A percentile compares a stretch with the other conserved stretches of the same genome.
Evolutionary conservation across 2,329 filamentous ascomycete species (phyloP).

Genomic region (Aspergillus latus): DNA sequence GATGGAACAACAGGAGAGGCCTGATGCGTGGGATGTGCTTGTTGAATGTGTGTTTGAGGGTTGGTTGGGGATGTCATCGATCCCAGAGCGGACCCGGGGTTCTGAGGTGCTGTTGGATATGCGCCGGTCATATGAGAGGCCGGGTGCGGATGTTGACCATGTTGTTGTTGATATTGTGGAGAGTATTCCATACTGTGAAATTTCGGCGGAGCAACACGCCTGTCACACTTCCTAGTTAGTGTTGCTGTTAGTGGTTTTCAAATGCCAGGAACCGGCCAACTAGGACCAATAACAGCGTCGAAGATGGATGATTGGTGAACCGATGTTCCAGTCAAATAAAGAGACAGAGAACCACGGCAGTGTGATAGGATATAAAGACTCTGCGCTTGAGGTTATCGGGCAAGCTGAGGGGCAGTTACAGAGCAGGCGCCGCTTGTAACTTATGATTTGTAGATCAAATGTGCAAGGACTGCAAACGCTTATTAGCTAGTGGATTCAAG

Average conservation of each 20-base stretch:
- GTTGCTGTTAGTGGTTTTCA: constrained; percentile 21
- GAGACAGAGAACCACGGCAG: constrained; percentile 17
- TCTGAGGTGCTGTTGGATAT: constrained; percentile 62
- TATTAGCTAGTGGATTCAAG: constrained; percentile 44
- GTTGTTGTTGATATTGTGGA: constrained; percentile 68
- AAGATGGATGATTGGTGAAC: constrained; percentile 21
- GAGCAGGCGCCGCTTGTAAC: constrained; percentile 24
- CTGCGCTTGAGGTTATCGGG: constrained; percentile 26
- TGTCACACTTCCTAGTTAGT: constrained; percentile 27
- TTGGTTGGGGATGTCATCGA: constrained; percentile 72
- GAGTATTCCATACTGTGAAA: constrained; percentile 69
- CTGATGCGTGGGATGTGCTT: constrained; percentile 60
- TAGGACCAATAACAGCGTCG: constrained; percentile 23
- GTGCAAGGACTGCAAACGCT: constrained; percentile 40
- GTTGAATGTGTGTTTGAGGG: constrained; percentile 65
- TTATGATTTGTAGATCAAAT: constrained; percentile 45
- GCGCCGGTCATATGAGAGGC: constrained; percentile 58
- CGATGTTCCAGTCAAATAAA: constrained; percentile 18
- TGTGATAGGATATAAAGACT: constrained; percentile 24
- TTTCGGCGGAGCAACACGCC: constrained; percentile 24
- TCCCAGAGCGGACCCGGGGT: constrained; percentile 44
- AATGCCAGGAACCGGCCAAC: constrained; percentile 20
- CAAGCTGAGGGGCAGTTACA: constrained; percentile 29
- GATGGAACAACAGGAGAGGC: constrained; percentile 78
- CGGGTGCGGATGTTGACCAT: constrained; percentile 62